Percentiles rank a stretch among this genome's conserved stretches.
Conservation (phyloP, 108 stramenopile genomes). For the Phaeodactylum tricornutum region DNA sequence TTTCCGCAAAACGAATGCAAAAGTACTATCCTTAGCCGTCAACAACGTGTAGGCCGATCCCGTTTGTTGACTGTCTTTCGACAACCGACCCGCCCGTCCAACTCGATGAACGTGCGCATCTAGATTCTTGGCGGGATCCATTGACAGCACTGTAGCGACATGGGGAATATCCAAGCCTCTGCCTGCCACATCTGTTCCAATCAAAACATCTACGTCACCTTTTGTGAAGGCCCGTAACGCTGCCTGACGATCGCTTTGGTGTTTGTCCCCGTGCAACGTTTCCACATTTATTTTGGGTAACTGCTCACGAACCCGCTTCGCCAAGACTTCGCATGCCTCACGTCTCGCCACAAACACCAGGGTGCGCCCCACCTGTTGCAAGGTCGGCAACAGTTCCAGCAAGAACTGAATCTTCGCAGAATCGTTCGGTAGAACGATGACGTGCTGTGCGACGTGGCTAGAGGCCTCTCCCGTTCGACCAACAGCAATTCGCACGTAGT, state of each 20-base stretch:
- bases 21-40: slow-evolving; percentile 57
- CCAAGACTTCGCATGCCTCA: slow-evolving; percentile 56
- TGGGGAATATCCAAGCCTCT: slow-evolving; percentile 94
- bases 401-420: slow-evolving; percentile 58
- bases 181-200: slow-evolving; percentile 98
- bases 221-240: slow-evolving; percentile 84
- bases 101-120: slow-evolving; percentile 93
- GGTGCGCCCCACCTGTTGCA: slow-evolving; percentile 47
- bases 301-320: slow-evolving; percentile 8
- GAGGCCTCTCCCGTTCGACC: slow-evolving; percentile 64
- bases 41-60: slow-evolving; percentile 76
- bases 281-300: slow-evolving; percentile 49
- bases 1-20: slow-evolving; percentile 46
- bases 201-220: slow-evolving; percentile 59
- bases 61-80: slow-evolving; percentile 23
- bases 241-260: slow-evolving; percentile 84
- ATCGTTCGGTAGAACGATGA: slow-evolving; percentile 50
- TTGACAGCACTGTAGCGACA: slow-evolving; percentile 86
- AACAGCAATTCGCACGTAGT: slow-evolving; percentile 44
- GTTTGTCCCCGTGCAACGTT: slow-evolving; percentile 95
- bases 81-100: slow-evolving; percentile 91
- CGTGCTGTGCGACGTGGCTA: slow-evolving; percentile 68
- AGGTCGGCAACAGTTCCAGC: slow-evolving; percentile 50
- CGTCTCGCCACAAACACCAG: slow-evolving; percentile 76
- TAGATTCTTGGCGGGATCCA: slow-evolving; percentile 88